These are phyloP conservation scores for Xylaria sp. DNA, from an alignment of 2,329 filamentous ascomycete species.

Conservation along the genomic window DNA sequence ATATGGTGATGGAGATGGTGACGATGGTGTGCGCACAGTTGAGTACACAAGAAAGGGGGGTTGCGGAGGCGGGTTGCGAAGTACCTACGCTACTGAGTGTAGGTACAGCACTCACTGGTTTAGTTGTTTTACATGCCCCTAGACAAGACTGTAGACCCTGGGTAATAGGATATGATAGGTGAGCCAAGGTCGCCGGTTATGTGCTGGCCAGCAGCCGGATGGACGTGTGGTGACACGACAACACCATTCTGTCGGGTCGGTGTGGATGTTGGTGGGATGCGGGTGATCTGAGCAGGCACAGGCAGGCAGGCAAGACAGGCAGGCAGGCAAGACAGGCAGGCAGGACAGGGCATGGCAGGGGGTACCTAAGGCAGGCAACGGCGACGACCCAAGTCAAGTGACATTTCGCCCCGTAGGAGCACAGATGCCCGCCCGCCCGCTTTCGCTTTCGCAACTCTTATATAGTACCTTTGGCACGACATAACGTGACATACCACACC, in stretches of 20 bases:
- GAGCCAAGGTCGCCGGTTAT: conserved; percentile 18
- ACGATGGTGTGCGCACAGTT: background rate
- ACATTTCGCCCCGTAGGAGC: conserved; percentile 1
- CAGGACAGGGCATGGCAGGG: background rate
- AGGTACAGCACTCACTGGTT: background rate
- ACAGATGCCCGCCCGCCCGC: background rate
- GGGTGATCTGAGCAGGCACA: conserved; percentile 24
- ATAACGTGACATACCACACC: conserved; percentile 7
- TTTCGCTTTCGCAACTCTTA: conserved; percentile 21
- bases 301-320: background rate
- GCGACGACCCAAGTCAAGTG: conserved; percentile 1
- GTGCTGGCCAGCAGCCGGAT: conserved; percentile 34
- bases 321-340: background rate
- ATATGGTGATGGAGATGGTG: conserved; percentile 12
- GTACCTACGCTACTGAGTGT: too few species aligned
- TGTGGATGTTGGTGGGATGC: conserved; percentile 19
- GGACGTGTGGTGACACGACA: conserved; percentile 44
- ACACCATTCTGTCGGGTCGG: conserved; percentile 38
- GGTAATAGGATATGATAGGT: conserved; percentile 23
- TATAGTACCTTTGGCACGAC: background rate
- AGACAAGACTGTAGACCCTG: conserved; percentile 7
- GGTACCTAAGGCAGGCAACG: background rate
- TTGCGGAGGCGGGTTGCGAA: background rate
- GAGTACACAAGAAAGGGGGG: background rate
- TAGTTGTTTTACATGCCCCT: conserved; percentile 12